phyloP scores from a whole-genome alignment of 129 eudicot genomes.

The Ambrosia artemisiifolia region DNA sequence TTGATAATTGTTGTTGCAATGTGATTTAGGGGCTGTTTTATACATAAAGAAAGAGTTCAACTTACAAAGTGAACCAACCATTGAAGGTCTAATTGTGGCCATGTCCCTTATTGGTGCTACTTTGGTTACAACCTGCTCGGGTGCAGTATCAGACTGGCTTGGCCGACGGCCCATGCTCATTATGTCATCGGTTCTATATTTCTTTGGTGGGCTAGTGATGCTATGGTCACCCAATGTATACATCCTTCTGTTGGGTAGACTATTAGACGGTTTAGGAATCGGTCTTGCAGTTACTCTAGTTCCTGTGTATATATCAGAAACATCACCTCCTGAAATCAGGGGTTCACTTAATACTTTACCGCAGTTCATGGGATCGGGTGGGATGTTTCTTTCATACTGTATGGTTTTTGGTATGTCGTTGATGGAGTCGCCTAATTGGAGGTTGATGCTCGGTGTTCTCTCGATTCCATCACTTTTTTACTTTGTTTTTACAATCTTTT shows the following conservation, averaged over 20 bases:
- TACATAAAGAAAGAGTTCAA: conserved; percentile 67
- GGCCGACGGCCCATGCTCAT: conserved; percentile 91
- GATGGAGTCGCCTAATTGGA: conserved; percentile 66
- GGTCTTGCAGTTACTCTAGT: conserved; percentile 78
- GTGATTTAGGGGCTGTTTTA: conserved; percentile 57
- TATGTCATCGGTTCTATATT: conserved; percentile 56
- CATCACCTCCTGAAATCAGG: conserved; percentile 79
- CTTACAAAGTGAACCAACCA: conserved; percentile 49
- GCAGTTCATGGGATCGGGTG: conserved; percentile 74
- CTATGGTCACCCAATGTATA: conserved; percentile 89
- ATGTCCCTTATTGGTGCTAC: conserved; percentile 91
- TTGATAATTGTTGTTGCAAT: conserved; percentile 16
- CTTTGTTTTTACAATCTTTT: conserved; percentile 50
- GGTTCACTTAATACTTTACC: conserved; percentile 79
- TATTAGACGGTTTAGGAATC: conserved; percentile 76
- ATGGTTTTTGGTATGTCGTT: conserved; percentile 86
- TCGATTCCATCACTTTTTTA: conserved; percentile 64
- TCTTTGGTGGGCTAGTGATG: conserved; percentile 69
- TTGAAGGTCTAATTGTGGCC: conserved; percentile 85
- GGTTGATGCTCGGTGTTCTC: conserved; percentile 91
- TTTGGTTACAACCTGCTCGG: conserved; percentile 73
- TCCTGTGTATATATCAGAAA: conserved; percentile 85
- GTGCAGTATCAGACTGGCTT: conserved; percentile 61
- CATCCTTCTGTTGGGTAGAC: conserved; percentile 62
- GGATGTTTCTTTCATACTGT: conserved; percentile 80